Conservation (phyloP, 2,329 filamentous ascomycete species). For the Xylaria sp. region DNA sequence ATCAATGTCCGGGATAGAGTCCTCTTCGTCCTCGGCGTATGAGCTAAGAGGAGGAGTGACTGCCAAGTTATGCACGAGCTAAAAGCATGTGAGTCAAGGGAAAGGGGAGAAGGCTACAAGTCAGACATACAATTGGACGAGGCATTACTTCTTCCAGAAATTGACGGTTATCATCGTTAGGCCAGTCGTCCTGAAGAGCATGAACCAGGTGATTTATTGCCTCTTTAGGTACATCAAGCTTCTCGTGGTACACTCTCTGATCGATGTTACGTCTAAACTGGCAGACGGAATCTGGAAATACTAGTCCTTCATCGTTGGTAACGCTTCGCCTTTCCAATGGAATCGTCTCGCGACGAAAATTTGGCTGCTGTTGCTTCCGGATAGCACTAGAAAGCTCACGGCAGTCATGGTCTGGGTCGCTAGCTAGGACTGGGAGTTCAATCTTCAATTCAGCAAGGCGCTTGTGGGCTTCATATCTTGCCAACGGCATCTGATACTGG, state of each 20-base stretch:
- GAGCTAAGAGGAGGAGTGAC: constrained; percentile 47
- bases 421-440: constrained; percentile 42
- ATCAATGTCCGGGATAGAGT: constrained; percentile 41
- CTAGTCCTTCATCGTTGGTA: constrained; percentile 42
- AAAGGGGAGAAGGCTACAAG: not conserved
- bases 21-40: constrained; percentile 20
- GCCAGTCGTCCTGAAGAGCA: constrained; percentile 36
- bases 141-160: constrained; percentile 28
- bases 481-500: constrained; percentile 2
- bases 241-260: constrained; percentile 34
- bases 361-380: constrained; percentile 28
- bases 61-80: constrained; percentile 36
- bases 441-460: constrained; percentile 38
- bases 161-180: constrained; percentile 25
- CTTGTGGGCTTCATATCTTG: constrained; percentile 19
- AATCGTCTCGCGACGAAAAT: constrained; percentile 35
- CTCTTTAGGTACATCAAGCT: constrained; percentile 40
- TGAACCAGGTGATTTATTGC: constrained; percentile 37
- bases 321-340: constrained; percentile 43
- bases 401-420: constrained; percentile 45
- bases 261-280: constrained; percentile 31
- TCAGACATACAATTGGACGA: constrained; percentile 30
- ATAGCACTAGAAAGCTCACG: constrained; percentile 38
- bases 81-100: constrained; percentile 21
- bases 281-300: constrained; percentile 38